Evolutionary conservation across 352 stramenopile genomes (phyloP), one percentile per base, ranked within the genome.

Genomic region (Phytophthora nicotianae): DNA sequence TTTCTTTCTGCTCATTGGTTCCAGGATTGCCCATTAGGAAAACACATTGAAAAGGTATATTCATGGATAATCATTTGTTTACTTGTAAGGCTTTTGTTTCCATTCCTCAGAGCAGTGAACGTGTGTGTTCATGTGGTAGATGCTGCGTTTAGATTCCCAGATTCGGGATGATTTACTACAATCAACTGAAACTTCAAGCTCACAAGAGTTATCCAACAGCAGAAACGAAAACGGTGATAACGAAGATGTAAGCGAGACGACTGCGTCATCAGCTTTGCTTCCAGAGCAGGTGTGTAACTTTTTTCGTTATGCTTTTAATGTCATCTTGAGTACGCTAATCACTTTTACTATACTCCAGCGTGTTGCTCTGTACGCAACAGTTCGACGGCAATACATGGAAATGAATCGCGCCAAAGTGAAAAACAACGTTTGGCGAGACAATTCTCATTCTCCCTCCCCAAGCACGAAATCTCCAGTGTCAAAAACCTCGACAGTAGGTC

Each of bases 301-400:
- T 20, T n/a, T 2, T 58, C 32, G 20, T 21, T 2, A 33, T 4
- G 1, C 6, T 38, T 21, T 24, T 50, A 32, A 23, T 53, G 29
- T 17, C 13, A 54, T 4, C 6, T 43, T 43, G 14, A 17, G 17
- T 45, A 41, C 17, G 13, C 58, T 48, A 37, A 50, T 45, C 17
- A 9, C 23, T 57, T 21, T 60, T 8, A 10, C 23, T 4, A 9
- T 69, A 10, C 17, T 38, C 27, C 41, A 88, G 82, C 82, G 79
- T 17, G 52, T 74, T 10, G 63, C 73, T 24, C 29, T 91, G 21
- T 88, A 82, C 45, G 69, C 76, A 3, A 72, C 67, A 11, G 82
- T 89, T 19, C 72, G 79, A 7, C 78, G 76, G 4, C 67, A 74
- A 20, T 91, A 83, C 64, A 91, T 91, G 82, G 72, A 80, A 17